Base-by-base conservation (phyloP, 2,329 filamentous ascomycete genomes). In the Sporothrix luriei region DNA sequence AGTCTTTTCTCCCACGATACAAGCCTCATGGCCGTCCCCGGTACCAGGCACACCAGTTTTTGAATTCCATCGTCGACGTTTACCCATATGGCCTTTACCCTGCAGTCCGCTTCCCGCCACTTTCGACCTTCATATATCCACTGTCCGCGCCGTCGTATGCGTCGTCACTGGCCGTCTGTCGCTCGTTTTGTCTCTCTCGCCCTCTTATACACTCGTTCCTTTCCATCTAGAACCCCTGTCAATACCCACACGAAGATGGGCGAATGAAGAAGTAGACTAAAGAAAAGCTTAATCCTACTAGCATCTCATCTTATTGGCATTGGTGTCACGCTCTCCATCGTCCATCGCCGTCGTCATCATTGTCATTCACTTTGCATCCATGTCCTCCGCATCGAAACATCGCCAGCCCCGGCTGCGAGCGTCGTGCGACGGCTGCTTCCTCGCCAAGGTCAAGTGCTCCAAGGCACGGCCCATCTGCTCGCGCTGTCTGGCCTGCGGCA, bases 381-480 rank as follows among this genome's bases (percentile, higher is more conserved):
- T 71, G 74, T 6, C 57, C 4, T 71, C 73, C 26, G 69, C 73
- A 19, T 65, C 74, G 1, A 77, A 77, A 65, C 72, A 72, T 10
- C 75, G 76, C 19, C 76, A 76, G 65, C 75, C 75, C 4, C 74
- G 76, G 16, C 73, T 77, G 54, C 73, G 76, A 21, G 76, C 76
- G 26, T 85, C 84, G 21, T 86, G 84, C 74, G 84, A 86, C 71
- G 83, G 82, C 9, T 86, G 84, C 76, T 85, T 85, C 75, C 76
- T 84, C 24, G 84, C 84, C 71, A 86, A 86, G 74, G 84, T 86
- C 76, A 86, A 85, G 74, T 86, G 84, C 76, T 84, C 82, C 71
- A 86, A 86, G 73, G 78, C 79, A 2, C 78, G 83, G n/a, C 84
- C 84, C 1, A 81, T 85, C 64, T 86, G 84, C 75, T 80, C 80